Conservation (phyloP, 2,329 filamentous ascomycete genomes). For the Fusarium sp. region DNA sequence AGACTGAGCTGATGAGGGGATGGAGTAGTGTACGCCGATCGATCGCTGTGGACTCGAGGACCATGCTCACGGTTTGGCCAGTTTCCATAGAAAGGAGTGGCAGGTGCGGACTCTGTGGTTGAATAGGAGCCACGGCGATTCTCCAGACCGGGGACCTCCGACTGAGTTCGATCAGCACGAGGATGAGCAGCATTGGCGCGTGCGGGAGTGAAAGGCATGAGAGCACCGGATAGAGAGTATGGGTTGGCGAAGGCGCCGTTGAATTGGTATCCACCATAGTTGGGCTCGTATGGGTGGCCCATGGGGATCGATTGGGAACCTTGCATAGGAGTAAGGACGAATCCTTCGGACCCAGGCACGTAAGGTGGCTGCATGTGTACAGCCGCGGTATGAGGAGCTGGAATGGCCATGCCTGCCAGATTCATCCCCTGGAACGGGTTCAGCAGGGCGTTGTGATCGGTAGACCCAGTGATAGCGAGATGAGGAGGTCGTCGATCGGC, state of each 20-base stretch:
- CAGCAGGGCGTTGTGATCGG: conserved; percentile 53
- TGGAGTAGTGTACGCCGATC: conserved; percentile 76
- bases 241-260: conserved; percentile 56
- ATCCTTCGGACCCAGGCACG: conserved; percentile 58
- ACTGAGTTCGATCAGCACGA: conserved; percentile 63
- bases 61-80: conserved; percentile 71
- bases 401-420: conserved; percentile 56
- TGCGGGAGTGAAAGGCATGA: conserved; percentile 69
- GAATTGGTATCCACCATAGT: conserved; percentile 54
- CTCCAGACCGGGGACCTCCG: conserved; percentile 73
- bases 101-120: conserved; percentile 76
- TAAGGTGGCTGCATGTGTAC: conserved; percentile 56
- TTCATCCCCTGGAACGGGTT: conserved; percentile 58
- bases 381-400: conserved; percentile 50
- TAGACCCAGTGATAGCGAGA: conserved; percentile 50
- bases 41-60: conserved; percentile 72
- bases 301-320: conserved; percentile 55
- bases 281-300: conserved; percentile 54
- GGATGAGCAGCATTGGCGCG: conserved; percentile 62
- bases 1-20: conserved; percentile 73
- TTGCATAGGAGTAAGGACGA: conserved; percentile 57
- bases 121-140: conserved; percentile 79
- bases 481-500: conserved; percentile 52
- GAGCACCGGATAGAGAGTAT: conserved; percentile 56
- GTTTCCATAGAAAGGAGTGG: conserved; percentile 74